Evolutionary conservation across 2,329 filamentous ascomycete genomes (phyloP).

Genomic region (Cryphonectria japonica): DNA sequence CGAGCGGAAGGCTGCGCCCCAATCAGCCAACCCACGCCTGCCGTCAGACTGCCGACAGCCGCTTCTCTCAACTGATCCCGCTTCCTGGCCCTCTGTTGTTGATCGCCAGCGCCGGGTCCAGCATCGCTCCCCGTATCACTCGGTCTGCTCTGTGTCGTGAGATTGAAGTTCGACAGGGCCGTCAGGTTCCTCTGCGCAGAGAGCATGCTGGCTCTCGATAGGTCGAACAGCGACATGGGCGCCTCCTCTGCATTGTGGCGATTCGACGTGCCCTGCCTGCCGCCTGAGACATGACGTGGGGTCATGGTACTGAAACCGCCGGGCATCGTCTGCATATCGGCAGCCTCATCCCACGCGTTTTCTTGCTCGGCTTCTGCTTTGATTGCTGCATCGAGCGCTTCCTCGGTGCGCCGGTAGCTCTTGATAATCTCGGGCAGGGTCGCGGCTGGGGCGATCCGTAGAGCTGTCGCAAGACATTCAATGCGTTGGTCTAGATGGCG

Average conservation of each 20-base stretch:
- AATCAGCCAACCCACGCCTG: slow-evolving; percentile 70
- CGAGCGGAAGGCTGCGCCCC: slow-evolving; percentile 53
- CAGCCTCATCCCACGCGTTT: slow-evolving; percentile 70
- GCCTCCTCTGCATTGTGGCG: slow-evolving; percentile 53
- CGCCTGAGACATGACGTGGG: slow-evolving; percentile 42
- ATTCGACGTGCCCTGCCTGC: slow-evolving; percentile 52
- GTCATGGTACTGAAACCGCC: slow-evolving; percentile 53
- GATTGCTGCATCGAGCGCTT: slow-evolving; percentile 71
- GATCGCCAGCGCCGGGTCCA: slow-evolving; percentile 4
- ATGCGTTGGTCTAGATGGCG: slow-evolving; percentile 79
- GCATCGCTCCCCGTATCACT: slow-evolving; percentile 32
- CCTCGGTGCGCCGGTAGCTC: slow-evolving; percentile 76
- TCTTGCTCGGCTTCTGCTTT: slow-evolving; percentile 65
- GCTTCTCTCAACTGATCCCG: slow-evolving; percentile 72
- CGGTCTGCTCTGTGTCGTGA: slow-evolving; percentile 45
- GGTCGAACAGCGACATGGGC: slow-evolving; percentile 67
- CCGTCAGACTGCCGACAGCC: slow-evolving; percentile 68
- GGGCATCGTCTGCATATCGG: slow-evolving; percentile 61
- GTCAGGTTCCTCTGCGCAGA: slow-evolving; percentile 63
- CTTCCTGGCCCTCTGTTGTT: slow-evolving; percentile 59
- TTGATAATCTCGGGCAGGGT: slow-evolving; percentile 76
- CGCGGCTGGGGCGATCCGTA: slow-evolving; percentile 71
- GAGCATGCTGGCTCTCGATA: slow-evolving; percentile 63
- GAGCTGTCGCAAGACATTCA: slow-evolving; percentile 75
- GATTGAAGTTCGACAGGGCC: slow-evolving; percentile 56